Conservation (phyloP, 805 yeast species). For the Saccharomycopsis sp. region DNA sequence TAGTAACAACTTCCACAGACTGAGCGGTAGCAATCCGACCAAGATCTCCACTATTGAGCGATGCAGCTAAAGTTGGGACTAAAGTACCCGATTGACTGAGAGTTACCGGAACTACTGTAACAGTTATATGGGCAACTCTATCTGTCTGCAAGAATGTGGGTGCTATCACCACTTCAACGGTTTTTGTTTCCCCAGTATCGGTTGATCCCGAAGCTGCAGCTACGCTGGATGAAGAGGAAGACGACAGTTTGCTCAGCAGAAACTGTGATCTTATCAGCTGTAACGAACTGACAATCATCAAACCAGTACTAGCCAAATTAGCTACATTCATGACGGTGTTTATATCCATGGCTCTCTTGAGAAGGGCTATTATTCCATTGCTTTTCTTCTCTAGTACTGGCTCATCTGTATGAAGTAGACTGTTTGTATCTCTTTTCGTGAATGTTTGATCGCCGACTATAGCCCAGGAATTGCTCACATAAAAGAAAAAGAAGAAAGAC, state of each 20-base stretch:
- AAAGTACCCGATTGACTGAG: background rate
- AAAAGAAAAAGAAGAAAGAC: background rate
- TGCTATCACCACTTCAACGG: background rate
- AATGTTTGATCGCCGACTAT: background rate
- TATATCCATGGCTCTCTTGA: background rate
- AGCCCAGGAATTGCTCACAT: background rate
- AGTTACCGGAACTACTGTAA: slow-evolving; percentile 1
- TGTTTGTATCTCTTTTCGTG: background rate
- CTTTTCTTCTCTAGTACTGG: background rate
- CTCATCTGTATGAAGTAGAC: background rate
- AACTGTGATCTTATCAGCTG: slow-evolving; percentile 1
- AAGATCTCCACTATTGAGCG: background rate
- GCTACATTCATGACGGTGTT: slow-evolving; percentile 8
- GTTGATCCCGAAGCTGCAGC: slow-evolving; percentile 6
- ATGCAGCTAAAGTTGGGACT: background rate
- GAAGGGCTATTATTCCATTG: background rate
- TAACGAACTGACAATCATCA: slow-evolving; percentile 13
- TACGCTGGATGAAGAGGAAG: slow-evolving; percentile 8
- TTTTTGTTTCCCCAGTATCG: background rate
- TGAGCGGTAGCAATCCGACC: background rate
- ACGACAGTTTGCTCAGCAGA: slow-evolving; percentile 4
- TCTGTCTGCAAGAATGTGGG: background rate
- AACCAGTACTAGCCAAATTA: slow-evolving; percentile 12
- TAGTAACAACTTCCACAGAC: background rate
- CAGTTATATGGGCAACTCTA: background rate